Evolutionary conservation across 345 rosid genomes (phyloP).

Genomic region (Linum tenue): DNA sequence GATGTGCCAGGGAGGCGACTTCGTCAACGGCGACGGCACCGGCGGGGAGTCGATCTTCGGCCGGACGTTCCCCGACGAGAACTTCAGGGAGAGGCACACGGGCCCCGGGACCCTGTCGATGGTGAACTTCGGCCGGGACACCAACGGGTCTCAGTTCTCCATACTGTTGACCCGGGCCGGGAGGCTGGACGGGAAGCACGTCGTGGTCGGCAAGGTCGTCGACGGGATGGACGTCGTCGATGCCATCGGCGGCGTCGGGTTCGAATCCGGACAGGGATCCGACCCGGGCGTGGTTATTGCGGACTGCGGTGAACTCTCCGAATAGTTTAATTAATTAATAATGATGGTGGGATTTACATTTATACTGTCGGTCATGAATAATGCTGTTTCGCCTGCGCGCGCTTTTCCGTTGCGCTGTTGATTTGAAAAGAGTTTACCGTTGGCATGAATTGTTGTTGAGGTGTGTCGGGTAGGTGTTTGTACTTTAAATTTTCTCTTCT

Average conservation of each 20-base stretch:
- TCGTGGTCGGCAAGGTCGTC: conserved; percentile 7
- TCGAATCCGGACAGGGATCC: no score
- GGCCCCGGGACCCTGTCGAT: conserved; percentile 6
- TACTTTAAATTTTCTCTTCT: no score
- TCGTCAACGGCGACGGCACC: conserved; percentile 12
- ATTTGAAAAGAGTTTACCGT: no score
- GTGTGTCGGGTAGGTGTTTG: no score
- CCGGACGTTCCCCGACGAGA: conserved; percentile 6
- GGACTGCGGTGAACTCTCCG: no score
- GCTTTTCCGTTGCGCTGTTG: no score
- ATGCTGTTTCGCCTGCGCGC: no score
- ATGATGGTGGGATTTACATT: no score
- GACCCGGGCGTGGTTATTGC: no score
- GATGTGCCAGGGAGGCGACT: conserved; percentile 13
- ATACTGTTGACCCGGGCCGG: not conserved
- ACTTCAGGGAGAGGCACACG: conserved; percentile 8
- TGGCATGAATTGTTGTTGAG: no score
- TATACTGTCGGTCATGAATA: no score
- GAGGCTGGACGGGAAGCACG: conserved; percentile 9
- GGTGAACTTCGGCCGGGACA: conserved; percentile 3
- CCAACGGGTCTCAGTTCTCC: conserved; percentile 11
- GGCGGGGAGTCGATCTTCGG: conserved; percentile 10
- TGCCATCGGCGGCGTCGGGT: conserved; percentile 7
- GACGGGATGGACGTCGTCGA: conserved; percentile 5
- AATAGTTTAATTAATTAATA: no score